Base-by-base conservation (phyloP, 805 yeast species). In the Suhomyces sp. region DNA sequence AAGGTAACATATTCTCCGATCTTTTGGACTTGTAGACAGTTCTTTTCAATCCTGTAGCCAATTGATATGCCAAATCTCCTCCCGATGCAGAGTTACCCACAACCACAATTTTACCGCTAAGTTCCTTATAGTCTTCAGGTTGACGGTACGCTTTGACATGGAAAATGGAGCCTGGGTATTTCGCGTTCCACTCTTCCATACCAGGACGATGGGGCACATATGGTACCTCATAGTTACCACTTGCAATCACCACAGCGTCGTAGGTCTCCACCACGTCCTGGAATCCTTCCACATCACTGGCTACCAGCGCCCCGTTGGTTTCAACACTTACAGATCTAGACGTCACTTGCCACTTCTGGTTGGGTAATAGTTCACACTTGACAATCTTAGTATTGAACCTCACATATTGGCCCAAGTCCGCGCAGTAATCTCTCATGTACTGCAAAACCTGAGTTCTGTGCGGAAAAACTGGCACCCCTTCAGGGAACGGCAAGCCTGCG, bases 11-110 rank as follows among this genome's bases (percentile, higher is more conserved):
- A 53, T 71, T 68, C 25, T 70, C 76, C 1, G 83, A 76, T 55
- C 87, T 71, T 12, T 75, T 68, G 9, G 85, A 77, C 53, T 82
- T 77, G 60, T 76, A 75, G 12, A 84, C 71, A 6, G 61, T 64
- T 47, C 67, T 71, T 20, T 75, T 66, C 44, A 80, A 68, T 3
- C 53, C 61, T 2, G 72, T 69, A 1, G 84, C 79, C 17, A 85
- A 61, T 61, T 87, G 92, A 51, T 76, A 78, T 2, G 89, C 57
- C 41, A 87, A 72, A 62, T 90, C 96, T 17, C 82, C 79, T 24
- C 93, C 96, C 27, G 90, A 83, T 2, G 94, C 86, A 9, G 85
- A 83, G 59, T 84, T 85, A 0, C 96, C 96, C n/a, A 89, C 81
- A 6, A 88, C 77, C 43, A 89, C 65, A 13, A 85, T 82, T n/a